Evolutionary conservation across 257 asterid species (phyloP), one percentile per base, ranked within the genome.

Genomic region (Fraxinus anomala): DNA sequence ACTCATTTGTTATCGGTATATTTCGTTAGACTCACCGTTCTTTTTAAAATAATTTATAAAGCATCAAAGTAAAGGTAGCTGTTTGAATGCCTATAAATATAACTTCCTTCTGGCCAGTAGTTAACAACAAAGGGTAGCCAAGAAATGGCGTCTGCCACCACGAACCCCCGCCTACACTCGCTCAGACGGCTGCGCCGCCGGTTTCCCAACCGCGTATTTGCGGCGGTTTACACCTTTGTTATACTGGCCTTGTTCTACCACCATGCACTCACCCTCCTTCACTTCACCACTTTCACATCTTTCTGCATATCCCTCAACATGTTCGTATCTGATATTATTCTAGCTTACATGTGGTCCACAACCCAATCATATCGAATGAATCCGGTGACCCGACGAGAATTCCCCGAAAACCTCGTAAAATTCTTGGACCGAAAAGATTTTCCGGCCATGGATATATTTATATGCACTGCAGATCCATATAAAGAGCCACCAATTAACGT

Each of bases 401-500:
- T 39, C 68, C 90, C 85, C 0, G 92, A 87, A 9, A 88, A 89
- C 12, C 82, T 85, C 6, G 68, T 37, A 3, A 67, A 73, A 0
- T 37, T 54, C 3, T 4, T 85, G 71, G 75, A 67, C 70, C 70
- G 80, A 72, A 61, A 70, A 47, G 86, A 87, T 39, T 88, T 87
- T 37, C 94, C 97, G 65, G 87, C 82, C 9, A 0, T 92, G 71
- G 94, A 92, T 73, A 80, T 92, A 73, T 90, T 92, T 77, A 88
- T 92, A 49, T 92, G 97, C 85, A 92, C 94, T 67, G 97, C 96
- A 61, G 96, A 92, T 65, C 97, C 97, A 11, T 81, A 67, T 73
- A 92, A 89, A 69, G 94, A 92, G 84, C 96, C 94, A 21, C 96
- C 96, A 0, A 28, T 86, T 11, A 76, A 79, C 70, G 97, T 90